Base-by-base conservation (phyloP, 2,329 filamentous ascomycete genomes). In the Ophiostoma novo-ulmi region DNA sequence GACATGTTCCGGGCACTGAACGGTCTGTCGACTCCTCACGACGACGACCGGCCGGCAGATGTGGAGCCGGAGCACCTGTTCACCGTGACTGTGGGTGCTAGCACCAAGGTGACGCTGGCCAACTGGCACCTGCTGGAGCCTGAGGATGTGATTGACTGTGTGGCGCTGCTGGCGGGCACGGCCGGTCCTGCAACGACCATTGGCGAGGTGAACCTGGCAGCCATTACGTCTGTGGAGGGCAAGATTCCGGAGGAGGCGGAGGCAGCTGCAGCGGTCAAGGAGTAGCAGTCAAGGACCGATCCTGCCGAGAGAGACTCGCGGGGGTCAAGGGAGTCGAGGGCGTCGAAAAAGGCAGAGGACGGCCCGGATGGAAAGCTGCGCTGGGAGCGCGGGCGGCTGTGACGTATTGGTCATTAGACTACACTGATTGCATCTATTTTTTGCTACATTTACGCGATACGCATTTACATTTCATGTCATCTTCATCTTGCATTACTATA, bases 91-190 rank as follows among this genome's bases (percentile, higher is more conserved):
- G 92, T 98, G 2, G 95, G 95, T 2, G 91, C 93, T 5, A 95
- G 91, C 80, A 94, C 91, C 70, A 97, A 97, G 83, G 90, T 93
- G 77, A 98, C 95, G 2, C 84, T 96, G 70, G 95, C 95, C 20
- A 89, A 88, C 75, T 97, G 92, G 89, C 94, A 97, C 79, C 82
- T 98, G 13, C 85, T 96, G 10, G 94, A 97, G 78, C 93, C 95
- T 0, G 84, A 88, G 71, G 94, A 98, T 79, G 93, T 98, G 70
- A 90, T 98, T 75, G 89, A 91, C 74, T 85, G 83, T 72, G 82
- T 87, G 48, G 82, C 86, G 5, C 81, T 89, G 35, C 81, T 90
- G 31, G 83, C 83, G 0, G 84, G 82, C 5, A 81, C 83, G 20
- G 79, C 78, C 2, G 75, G 74, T 1, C 55, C 74, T 13, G 75